Base-by-base conservation (phyloP, 495 filamentous ascomycete species). In the Neurospora sp. region DNA sequence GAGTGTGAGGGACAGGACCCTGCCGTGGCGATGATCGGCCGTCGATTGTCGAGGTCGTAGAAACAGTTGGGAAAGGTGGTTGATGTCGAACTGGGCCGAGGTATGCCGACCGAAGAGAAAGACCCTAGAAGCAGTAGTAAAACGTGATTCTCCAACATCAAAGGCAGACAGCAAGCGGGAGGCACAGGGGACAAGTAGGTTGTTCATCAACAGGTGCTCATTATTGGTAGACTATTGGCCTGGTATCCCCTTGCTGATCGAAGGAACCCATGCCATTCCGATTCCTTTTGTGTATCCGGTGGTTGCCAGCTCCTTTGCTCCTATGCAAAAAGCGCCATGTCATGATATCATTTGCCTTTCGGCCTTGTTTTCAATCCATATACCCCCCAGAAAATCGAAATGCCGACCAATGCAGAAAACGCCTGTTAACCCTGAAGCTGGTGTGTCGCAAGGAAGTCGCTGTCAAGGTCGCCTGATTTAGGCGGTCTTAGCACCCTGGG, bases 401-500 rank as follows among this genome's bases (percentile, higher is more conserved):
- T 77, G 74, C 73, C 76, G 28, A 77, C 79, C 77, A 79, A 76
- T 54, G 71, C 75, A 72, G 74, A 66, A 54, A 34, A 66, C 54
- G 54, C 54, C 54, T 36, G 54, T 66, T 66, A 81, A 76, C 78
- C 76, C 74, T 76, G 70, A 77, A 71, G 71, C 73, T 34, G 21
- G 37, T 31, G 3, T 39, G 36, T 21, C 45, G 34, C 74, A 77
- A 76, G 73, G 76, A 75, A 39, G 48, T 39, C 24, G 40, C 9
- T 11, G 38, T 21, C 6, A 66, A 66, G 54, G 31, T 66, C 28
- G 15, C 17, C 28, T 71, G 28, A 69, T 70, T 71, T 79, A 81
- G 45, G 77, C 71, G 69, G 83, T 81, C 84, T 86, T 87, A 75
- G 82, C 79, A 77, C 77, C 80, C 79, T 95, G 92, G 84, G 93